Conservation (phyloP, 257 asterid genomes). For the Rubia yunnanensis region DNA sequence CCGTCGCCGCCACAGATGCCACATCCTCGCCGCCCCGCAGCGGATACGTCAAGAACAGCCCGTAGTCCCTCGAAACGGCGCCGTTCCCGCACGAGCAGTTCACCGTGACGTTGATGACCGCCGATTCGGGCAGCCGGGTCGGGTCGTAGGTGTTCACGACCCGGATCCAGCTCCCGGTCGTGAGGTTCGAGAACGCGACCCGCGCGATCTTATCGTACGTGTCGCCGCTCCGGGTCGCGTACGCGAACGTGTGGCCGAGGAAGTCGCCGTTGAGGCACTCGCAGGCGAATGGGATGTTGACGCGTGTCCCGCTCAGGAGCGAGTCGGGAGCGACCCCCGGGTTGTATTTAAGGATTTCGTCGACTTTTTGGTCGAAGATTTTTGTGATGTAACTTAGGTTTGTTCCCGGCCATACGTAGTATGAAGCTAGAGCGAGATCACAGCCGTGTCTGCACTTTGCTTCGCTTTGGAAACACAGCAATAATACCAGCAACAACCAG, state of each 20-base stretch:
- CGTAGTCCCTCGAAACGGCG: slow-evolving; percentile 47
- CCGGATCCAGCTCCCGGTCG: slow-evolving; percentile 53
- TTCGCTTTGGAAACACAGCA: slow-evolving; percentile 21
- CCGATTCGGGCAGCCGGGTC: slow-evolving; percentile 35
- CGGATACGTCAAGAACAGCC: slow-evolving; percentile 56
- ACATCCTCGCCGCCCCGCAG: slow-evolving; percentile 40
- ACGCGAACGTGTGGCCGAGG: slow-evolving; percentile 56
- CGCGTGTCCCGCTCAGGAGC: slow-evolving; percentile 31
- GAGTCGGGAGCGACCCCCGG: slow-evolving; percentile 22
- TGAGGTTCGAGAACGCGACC: slow-evolving; percentile 47
- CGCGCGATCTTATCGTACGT: slow-evolving; percentile 46
- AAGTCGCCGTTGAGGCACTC: slow-evolving; percentile 75
- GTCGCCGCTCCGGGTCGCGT: slow-evolving; percentile 44
- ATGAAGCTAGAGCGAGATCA: slow-evolving; percentile 59
- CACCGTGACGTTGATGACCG: slow-evolving; percentile 52
- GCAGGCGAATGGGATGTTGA: slow-evolving; percentile 62
- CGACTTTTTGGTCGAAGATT: slow-evolving; percentile 32
- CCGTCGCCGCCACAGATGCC: slow-evolving; percentile 29
- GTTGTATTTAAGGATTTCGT: slow-evolving; percentile 36
- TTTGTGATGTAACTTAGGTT: slow-evolving; percentile 52
- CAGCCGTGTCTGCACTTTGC: slow-evolving; percentile 59
- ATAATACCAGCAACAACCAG: slow-evolving; percentile 16
- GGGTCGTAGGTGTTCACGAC: slow-evolving; percentile 54
- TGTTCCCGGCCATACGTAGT: slow-evolving; percentile 46
- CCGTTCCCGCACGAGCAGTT: slow-evolving; percentile 76